phyloP scores from a whole-genome alignment of 371 early-diverging fungal genomes.

The Syncephalastrum racemosum region DNA sequence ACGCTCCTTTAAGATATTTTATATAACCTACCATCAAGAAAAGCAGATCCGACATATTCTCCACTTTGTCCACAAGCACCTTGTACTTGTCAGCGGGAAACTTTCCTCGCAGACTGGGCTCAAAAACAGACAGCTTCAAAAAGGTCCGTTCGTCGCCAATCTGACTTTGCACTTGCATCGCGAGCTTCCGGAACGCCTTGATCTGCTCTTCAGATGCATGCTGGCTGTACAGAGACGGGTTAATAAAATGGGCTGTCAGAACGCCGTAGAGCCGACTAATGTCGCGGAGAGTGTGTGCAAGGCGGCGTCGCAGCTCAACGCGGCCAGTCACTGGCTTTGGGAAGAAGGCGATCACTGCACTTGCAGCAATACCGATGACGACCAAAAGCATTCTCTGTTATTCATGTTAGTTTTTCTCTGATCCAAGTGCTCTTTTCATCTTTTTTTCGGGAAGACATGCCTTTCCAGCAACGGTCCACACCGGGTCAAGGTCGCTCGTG shows the following conservation, averaged over 20 bases:
- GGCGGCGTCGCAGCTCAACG: constrained; percentile 10
- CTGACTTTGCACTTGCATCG: constrained; percentile 26
- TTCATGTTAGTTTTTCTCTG: too few species aligned
- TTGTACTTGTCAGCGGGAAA: constrained; percentile 26
- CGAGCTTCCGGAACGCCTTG: constrained; percentile 20
- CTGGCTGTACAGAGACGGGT: background rate
- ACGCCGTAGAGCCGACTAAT: constrained; percentile 8
- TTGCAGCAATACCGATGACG: constrained; percentile 11
- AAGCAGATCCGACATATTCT: constrained; percentile 34
- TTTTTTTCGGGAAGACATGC: constrained; percentile 4
- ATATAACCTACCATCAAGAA: constrained; percentile 22
- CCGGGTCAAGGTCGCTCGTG: constrained; percentile 13
- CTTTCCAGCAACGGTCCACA: constrained; percentile 34
- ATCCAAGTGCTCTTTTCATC: background rate
- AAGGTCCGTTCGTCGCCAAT: constrained; percentile 25
- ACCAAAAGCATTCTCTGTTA: constrained; percentile 4
- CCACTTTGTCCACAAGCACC: constrained; percentile 23
- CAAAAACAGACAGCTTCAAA: constrained; percentile 22
- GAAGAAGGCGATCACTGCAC: constrained; percentile 8
- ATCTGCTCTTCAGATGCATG: constrained; percentile 9
- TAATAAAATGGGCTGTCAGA: constrained; percentile 4
- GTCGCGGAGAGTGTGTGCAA: constrained; percentile 7
- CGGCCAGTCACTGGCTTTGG: constrained; percentile 8
- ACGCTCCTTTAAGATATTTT: background rate
- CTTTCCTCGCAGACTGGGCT: constrained; percentile 33